These are phyloP conservation scores for Stachybotrys elegans DNA, from an alignment of 2,329 filamentous ascomycete genomes.

Conservation along the genomic window DNA sequence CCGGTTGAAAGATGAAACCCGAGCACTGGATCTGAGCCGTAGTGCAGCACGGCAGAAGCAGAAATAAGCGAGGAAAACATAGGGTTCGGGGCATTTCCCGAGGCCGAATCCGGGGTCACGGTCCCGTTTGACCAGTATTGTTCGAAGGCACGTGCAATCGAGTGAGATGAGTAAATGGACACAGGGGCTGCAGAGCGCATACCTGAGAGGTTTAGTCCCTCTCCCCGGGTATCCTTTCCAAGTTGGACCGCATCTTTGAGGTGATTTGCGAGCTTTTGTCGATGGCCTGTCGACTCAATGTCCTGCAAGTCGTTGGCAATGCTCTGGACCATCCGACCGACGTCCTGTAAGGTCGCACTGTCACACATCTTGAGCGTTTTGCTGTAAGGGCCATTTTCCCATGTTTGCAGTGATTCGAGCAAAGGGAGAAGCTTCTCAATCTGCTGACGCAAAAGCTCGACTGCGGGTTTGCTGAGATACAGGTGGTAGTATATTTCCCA, in stretches of 20 bases:
- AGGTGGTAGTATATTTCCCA: constrained; percentile 56
- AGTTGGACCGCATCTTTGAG: constrained; percentile 13
- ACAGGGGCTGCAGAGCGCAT: constrained; percentile 34
- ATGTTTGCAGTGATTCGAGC: constrained; percentile 33
- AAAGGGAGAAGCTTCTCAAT: constrained; percentile 34
- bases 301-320: no score
- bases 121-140: constrained; percentile 32
- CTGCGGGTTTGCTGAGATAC: constrained; percentile 33
- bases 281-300: constrained; percentile 7
- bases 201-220: constrained; percentile 16
- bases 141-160: constrained; percentile 15
- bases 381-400: constrained; percentile 41
- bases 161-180: constrained; percentile 16
- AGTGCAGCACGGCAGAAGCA: constrained; percentile 34
- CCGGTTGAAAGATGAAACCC: constrained; percentile 54
- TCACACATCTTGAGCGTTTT: constrained; percentile 43
- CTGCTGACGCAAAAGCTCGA: constrained; percentile 34
- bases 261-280: constrained; percentile 11
- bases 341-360: constrained; percentile 34
- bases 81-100: constrained; percentile 35
- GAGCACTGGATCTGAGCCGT: constrained; percentile 44
- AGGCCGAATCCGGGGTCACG: constrained; percentile 14
- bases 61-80: constrained; percentile 33
- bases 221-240: constrained; percentile 9
- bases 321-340: no score